Evolutionary conservation across 202 grass and related monocot genomes (phyloP), one percentile per base, ranked within the genome.

Genomic region (Alloteropsis angusta): DNA sequence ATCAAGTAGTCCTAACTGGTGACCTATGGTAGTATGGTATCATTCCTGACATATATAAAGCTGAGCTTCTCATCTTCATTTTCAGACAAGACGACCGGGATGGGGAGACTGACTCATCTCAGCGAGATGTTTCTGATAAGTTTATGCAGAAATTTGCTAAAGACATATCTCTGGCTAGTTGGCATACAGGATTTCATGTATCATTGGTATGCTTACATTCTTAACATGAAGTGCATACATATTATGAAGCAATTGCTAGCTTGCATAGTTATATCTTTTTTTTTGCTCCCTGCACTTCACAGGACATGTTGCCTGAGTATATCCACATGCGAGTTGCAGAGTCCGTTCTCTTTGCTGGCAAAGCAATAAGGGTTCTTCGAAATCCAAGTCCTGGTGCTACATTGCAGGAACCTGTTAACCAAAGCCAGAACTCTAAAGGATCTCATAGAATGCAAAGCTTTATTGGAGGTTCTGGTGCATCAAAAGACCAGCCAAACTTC

Each of bases 251-350:
- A 77, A 26, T 56, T 65, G 7, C 50, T 80, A 44, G 13, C 72
- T 75, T 39, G 68, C 53, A 74, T 82, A 77, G 17, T 79, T 35
- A 68, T 72, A 79, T 73, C 25, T 7, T 53, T 65, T 72, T 84
- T 60, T 84, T 46, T 81, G 23, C 80, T 14, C 22, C 23, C 7
- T 47, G 71, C 48, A 72, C 73, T 85, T 79, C 60, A 70, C 85
- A 98, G 96, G 96, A 93, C 75, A 98, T 95, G 92, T 65, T 95
- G 66, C 96, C 96, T 17, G 96, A 95, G 64, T 98, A 98, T 90
- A 87, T 95, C 84, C 83, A 95, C 72, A 95, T 98, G 92, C 78
- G 81, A 81, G 81, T 98, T 86, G 95, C 92, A 63, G 89, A 98
- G 88, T 98, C 92, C 60, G 92, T 98, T 90, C 89, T 98, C 47